Evolutionary conservation across 257 asterid species (phyloP).

Genomic region (Vinca minor): DNA sequence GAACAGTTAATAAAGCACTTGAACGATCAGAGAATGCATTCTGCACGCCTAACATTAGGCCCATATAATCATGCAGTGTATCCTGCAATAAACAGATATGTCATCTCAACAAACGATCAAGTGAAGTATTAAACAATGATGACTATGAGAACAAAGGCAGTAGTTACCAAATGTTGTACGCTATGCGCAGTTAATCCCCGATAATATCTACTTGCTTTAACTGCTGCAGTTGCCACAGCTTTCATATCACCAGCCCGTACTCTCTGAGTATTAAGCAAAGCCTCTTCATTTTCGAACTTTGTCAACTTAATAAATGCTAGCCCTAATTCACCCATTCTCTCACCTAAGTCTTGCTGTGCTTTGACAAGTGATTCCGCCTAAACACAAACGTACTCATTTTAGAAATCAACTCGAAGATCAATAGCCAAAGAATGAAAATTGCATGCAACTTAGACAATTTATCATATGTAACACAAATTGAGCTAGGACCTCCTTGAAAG

Average conservation of each 20-base stretch:
- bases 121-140: constrained; percentile 1
- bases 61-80: constrained; percentile 75
- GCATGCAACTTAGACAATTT: neutral
- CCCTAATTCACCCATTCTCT: constrained; percentile 86
- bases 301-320: constrained; percentile 73
- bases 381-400: constrained; percentile 3
- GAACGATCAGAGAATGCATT: constrained; percentile 90
- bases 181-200: constrained; percentile 69
- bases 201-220: constrained; percentile 76
- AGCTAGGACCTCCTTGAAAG: neutral
- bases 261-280: constrained; percentile 51
- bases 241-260: constrained; percentile 75
- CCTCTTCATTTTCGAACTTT: constrained; percentile 80
- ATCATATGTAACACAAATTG: neutral
- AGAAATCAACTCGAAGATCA: neutral
- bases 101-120: neutral
- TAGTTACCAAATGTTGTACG: constrained; percentile 72
- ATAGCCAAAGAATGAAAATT: neutral
- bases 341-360: constrained; percentile 86
- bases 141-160: constrained; percentile 4
- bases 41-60: constrained; percentile 72
- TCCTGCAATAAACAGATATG: constrained; percentile 41
- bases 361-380: constrained; percentile 88
- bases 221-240: constrained; percentile 74
- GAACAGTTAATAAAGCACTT: constrained; percentile 84